phyloP scores from a whole-genome alignment of 176 grass and related monocot genomes.

The Ensete glaucum region DNA sequence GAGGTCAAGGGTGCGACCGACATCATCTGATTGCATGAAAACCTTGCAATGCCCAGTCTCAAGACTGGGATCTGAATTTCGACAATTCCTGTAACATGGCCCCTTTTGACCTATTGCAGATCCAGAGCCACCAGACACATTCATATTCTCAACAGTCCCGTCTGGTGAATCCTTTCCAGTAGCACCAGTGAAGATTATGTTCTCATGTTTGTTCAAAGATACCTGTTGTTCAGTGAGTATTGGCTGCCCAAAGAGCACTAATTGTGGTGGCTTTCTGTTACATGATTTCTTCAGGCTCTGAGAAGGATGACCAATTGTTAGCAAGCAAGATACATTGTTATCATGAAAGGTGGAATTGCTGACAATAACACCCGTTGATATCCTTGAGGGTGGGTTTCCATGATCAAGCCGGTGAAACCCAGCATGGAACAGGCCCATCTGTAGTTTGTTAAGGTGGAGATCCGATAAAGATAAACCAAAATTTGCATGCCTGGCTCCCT shows the following conservation, averaged over 20 bases:
- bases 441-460: constrained; percentile 49
- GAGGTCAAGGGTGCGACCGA: constrained; percentile 58
- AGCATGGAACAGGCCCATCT: constrained; percentile 21
- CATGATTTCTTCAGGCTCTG: constrained; percentile 25
- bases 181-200: neutral
- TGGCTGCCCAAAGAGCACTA: constrained; percentile 59
- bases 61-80: constrained; percentile 7
- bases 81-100: constrained; percentile 11
- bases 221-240: constrained; percentile 71
- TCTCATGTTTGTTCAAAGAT: constrained; percentile 5
- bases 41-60: constrained; percentile 64
- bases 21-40: constrained; percentile 57
- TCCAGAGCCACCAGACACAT: constrained; percentile 46
- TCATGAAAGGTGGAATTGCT: constrained; percentile 11
- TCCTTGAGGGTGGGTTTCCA: constrained; percentile 3
- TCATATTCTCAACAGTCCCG: constrained; percentile 42
- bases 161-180: constrained; percentile 27
- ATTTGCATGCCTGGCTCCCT: constrained; percentile 93
- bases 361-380: constrained; percentile 32
- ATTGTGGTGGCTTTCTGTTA: constrained; percentile 24
- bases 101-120: constrained; percentile 54
- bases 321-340: constrained; percentile 2
- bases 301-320: constrained; percentile 11
- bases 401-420: constrained; percentile 19
- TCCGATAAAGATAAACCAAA: constrained; percentile 56